Base-by-base conservation (phyloP, 768 basidiomycete species). In the Jaapia argillacea region DNA sequence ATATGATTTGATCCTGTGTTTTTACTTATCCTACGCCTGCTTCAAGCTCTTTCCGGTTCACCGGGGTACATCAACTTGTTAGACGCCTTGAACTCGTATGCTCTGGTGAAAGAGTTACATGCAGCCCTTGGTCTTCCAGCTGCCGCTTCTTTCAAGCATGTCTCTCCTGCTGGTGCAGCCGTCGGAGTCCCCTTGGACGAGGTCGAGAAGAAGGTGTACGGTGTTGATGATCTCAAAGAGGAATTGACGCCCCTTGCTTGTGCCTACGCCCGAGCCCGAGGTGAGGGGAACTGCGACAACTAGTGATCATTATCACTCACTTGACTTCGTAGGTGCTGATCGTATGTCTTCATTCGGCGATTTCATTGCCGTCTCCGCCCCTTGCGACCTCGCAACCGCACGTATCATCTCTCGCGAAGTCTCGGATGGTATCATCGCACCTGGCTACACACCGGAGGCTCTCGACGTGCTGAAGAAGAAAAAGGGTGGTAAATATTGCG, bases 311-410 rank as follows among this genome's bases (percentile, higher is more conserved):
- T n/a, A n/a, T 31, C 38, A 35, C 44, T 44, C 45, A 45, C 44
- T 14, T 12, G 6, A 38, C 18, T 21, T 49, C 50, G 4, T 51
- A 88, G 87, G 92, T 45, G 94, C 96, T 20, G 96, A 99, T 60
- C 81, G 96, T 43, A 99, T 99, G 96, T 97, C 94, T 1, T 97
- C 94, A 2, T 99, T 98, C 59, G 96, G 96, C 4, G 96, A 99
- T 66, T 99, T 98, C 60, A 93, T 99, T 54, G 96, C 92, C 0
- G 73, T 99, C 7, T 96, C 92, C 14, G 81, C 85, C 22, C 78
- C 82, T 16, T 96, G 93, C 65, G 96, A 99, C 58, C 69, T 92
- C 27, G 84, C 89, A 1, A 98, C 96, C 6, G 96, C 96, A 35
- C 82, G 80, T 50, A 93, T 99, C 59, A 96, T 99, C 58, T 93